Percentiles rank a stretch among this genome's conserved stretches.
phyloP scores from a whole-genome alignment of 345 rosid species.

The Ailanthus altissimus region DNA sequence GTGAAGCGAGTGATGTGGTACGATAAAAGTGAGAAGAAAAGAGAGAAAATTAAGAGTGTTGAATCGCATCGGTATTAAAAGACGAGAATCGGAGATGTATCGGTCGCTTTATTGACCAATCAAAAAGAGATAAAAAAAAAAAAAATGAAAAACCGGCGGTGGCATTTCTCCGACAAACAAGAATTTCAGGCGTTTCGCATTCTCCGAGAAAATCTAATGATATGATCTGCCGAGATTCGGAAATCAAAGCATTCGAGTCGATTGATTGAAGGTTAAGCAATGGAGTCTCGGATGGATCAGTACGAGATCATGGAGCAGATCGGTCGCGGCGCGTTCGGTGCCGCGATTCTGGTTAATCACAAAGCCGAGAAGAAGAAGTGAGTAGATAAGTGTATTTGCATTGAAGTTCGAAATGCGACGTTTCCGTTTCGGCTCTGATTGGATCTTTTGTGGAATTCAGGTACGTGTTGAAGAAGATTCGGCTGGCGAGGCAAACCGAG shows the following conservation, averaged over 20 bases:
- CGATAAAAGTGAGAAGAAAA: neutral
- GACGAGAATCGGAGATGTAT: slow-evolving; percentile 15
- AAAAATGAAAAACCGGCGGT: neutral
- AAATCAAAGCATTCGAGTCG: slow-evolving; percentile 24
- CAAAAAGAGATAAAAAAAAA: no score
- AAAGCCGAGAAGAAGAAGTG: slow-evolving; percentile 92
- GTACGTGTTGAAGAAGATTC: slow-evolving; percentile 98
- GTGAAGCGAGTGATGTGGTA: slow-evolving; percentile 13
- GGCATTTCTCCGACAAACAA: neutral
- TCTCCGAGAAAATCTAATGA: neutral
- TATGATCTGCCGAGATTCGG: slow-evolving; percentile 21
- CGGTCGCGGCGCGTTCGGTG: slow-evolving; percentile 98
- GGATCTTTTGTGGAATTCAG: slow-evolving; percentile 38
- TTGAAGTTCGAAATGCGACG: neutral
- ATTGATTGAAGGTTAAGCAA: slow-evolving; percentile 22
- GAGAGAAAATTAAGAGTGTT: neutral
- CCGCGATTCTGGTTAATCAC: slow-evolving; percentile 93
- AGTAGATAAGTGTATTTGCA: neutral
- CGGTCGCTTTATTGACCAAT: neutral
- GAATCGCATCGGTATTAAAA: slow-evolving; percentile 21
- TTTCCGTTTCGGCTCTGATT: neutral
- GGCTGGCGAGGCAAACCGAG: slow-evolving; percentile 93
- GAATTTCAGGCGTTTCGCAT: slow-evolving; percentile 3
- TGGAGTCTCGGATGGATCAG: slow-evolving; percentile 99
- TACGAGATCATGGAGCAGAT: slow-evolving; percentile 99